A percentile compares a stretch with the other conserved stretches of the same genome.
Evolutionary conservation across 257 asterid genomes (phyloP).

Genomic region (Solanum rostratum): DNA sequence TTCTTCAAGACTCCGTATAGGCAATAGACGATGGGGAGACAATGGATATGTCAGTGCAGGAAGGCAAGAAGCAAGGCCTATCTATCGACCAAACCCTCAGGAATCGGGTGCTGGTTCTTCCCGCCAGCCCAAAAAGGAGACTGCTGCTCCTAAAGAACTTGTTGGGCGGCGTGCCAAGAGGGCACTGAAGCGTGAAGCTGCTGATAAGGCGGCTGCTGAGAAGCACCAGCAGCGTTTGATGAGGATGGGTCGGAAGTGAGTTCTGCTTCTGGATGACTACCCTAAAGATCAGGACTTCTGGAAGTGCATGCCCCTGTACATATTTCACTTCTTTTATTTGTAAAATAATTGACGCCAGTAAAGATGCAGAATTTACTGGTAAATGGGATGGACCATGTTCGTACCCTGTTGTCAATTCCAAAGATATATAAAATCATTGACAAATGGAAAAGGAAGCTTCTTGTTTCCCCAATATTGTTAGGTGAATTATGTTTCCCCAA

Average conservation of each 20-base stretch:
- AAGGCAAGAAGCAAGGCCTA: constrained; percentile 83
- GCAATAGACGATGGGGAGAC: constrained; percentile 84
- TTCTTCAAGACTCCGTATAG: constrained; percentile 51
- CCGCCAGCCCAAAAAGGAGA: constrained; percentile 47
- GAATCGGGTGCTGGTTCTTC: constrained; percentile 59
- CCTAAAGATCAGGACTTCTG: not conserved
- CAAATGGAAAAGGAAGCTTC: not conserved
- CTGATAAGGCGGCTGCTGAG: constrained; percentile 66
- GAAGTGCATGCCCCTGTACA: not conserved
- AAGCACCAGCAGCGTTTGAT: constrained; percentile 59
- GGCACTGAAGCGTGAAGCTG: constrained; percentile 82
- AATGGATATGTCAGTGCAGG: constrained; percentile 80
- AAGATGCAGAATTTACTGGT: not conserved
- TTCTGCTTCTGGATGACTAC: not conserved
- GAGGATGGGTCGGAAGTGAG: constrained; percentile 46
- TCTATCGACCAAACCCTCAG: constrained; percentile 12
- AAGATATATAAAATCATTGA: not conserved
- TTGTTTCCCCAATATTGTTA: not conserved
- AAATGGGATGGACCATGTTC: not conserved
- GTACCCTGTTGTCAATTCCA: not conserved
- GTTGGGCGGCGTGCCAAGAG: constrained; percentile 88
- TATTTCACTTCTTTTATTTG: not conserved
- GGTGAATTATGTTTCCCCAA: not conserved
- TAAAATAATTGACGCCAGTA: not conserved
- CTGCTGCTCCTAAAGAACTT: constrained; percentile 20